Percentiles rank a stretch among this genome's conserved stretches.
These are phyloP conservation scores for Microbotryomycetes sp. DNA, from an alignment of 1,284 basidiomycete species.

Conservation along the genomic window DNA sequence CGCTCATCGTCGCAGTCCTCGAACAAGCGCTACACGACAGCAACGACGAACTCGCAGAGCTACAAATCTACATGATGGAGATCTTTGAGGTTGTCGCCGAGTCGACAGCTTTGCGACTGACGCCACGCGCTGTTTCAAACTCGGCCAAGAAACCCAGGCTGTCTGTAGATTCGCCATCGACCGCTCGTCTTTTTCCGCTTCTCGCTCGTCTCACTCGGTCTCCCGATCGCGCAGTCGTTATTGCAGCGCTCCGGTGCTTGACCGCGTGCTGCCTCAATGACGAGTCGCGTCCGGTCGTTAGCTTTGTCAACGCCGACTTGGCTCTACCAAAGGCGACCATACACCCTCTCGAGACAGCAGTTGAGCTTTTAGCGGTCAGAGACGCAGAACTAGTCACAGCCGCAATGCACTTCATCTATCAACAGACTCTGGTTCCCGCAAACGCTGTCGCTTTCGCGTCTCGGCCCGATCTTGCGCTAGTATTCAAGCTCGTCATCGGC, in stretches of 20 bases:
- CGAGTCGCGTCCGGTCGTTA: conserved; percentile 45
- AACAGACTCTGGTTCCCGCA: conserved; percentile 61
- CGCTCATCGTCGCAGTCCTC: conserved; percentile 14
- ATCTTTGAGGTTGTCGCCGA: conserved; percentile 32
- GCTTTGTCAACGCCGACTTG: conserved; percentile 46
- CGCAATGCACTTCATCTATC: conserved; percentile 64
- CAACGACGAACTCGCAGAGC: conserved; percentile 28
- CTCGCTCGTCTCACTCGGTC: conserved; percentile 53
- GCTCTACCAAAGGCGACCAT: conserved; percentile 53
- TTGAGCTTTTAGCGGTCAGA: conserved; percentile 62
- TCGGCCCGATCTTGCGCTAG: conserved; percentile 57
- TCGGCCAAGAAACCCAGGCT: neutral
- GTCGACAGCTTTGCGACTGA: neutral
- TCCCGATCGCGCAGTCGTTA: conserved; percentile 62
- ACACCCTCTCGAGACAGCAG: conserved; percentile 36
- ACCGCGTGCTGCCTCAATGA: conserved; percentile 56
- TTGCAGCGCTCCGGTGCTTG: conserved; percentile 55
- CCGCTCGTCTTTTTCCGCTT: conserved; percentile 42
- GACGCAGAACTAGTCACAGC: conserved; percentile 63
- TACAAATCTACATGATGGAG: conserved; percentile 34
- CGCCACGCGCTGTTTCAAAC: neutral
- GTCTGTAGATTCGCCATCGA: conserved; percentile 5
- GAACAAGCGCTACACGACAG: conserved; percentile 15
- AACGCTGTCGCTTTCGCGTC: conserved; percentile 69
- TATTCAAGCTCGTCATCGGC: conserved; percentile 58